Evolutionary conservation across 1,139 yeast genomes (phyloP), one percentile per base, ranked within the genome.

Genomic region (Geotrichum klebahnii): DNA sequence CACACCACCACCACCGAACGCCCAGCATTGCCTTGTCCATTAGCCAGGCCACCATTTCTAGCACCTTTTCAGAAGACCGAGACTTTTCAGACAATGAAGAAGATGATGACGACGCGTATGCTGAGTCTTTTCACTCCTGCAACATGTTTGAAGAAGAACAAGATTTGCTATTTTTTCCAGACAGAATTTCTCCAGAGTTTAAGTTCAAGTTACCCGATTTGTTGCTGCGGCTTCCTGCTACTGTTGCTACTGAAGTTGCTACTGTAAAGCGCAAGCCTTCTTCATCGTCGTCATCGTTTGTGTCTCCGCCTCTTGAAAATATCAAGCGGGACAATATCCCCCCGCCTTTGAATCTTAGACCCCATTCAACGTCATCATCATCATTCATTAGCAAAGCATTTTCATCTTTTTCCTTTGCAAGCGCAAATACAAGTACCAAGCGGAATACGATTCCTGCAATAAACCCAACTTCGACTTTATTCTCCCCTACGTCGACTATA

Each of bases 121-220:
- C 28, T n/a, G 41, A 37, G 5, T 37, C 41, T 12, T 22, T 20
- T 28, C 9, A n/a, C 29, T 37, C 41, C 5, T 37, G 41, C 17
- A 12, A 5, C 31, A 37, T 37, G 41, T 37, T 20, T 23, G 17
- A 37, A 16, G 17, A 37, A 14, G 41, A 37, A 32, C 12, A 32
- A 22, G 17, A 20, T 8, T 19, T 16, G 22, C 17, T 16, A 5
- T 9, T 37, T 10, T 37, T 17, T 4, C 41, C 41, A 4, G 26
- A 37, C 16, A 24, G 29, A 5, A 8, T 6, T 9, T n/a, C 41
- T 10, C 29, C 14, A 12, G 41, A 37, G 16, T 23, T 12, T 28
- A 37, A 22, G 41, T 22, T 20, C 9, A 37, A 29, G 10, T 8
- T 20, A 17, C 2, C 23, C 23, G 23, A 35, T 35, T 24, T 17